Evolutionary conservation across 805 yeast species (phyloP).

Genomic region (Wickerhamiella slavikovae): DNA sequence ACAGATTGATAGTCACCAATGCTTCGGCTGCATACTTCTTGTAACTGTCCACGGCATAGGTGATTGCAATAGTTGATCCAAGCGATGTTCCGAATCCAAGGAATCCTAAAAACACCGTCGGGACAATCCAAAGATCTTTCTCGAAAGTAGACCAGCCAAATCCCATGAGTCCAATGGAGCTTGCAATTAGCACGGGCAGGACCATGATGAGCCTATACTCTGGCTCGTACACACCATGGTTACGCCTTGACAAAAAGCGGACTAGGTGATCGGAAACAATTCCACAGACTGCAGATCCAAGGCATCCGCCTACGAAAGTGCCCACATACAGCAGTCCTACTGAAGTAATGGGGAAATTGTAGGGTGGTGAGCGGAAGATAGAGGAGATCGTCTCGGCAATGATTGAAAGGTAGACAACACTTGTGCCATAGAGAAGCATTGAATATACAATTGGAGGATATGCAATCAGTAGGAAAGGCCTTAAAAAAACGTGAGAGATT

Average conservation of each 20-base stretch:
- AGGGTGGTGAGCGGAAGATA: conserved; percentile 27
- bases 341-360: conserved; percentile 25
- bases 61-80: conserved; percentile 41
- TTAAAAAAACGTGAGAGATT: conserved; percentile 33
- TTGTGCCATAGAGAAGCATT: conserved; percentile 30
- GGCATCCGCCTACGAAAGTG: conserved; percentile 35
- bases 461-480: conserved; percentile 29
- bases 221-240: conserved; percentile 40
- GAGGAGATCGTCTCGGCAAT: conserved; percentile 35
- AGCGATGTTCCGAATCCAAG: conserved; percentile 40
- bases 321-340: conserved; percentile 34
- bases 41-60: conserved; percentile 37
- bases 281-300: conserved; percentile 37
- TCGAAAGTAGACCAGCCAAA: conserved; percentile 37
- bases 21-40: conserved; percentile 37
- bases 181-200: conserved; percentile 26
- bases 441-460: conserved; percentile 35
- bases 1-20: conserved; percentile 32
- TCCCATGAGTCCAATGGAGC: conserved; percentile 34
- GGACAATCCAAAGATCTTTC: conserved; percentile 33
- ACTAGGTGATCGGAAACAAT: conserved; percentile 28
- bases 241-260: conserved; percentile 23
- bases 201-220: conserved; percentile 38
- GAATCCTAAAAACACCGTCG: conserved; percentile 33
- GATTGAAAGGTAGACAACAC: conserved; percentile 44